Evolutionary conservation across 768 basidiomycete genomes (phyloP), one percentile per base, ranked within the genome.

Genomic region (Pleurotus tuber-regium): DNA sequence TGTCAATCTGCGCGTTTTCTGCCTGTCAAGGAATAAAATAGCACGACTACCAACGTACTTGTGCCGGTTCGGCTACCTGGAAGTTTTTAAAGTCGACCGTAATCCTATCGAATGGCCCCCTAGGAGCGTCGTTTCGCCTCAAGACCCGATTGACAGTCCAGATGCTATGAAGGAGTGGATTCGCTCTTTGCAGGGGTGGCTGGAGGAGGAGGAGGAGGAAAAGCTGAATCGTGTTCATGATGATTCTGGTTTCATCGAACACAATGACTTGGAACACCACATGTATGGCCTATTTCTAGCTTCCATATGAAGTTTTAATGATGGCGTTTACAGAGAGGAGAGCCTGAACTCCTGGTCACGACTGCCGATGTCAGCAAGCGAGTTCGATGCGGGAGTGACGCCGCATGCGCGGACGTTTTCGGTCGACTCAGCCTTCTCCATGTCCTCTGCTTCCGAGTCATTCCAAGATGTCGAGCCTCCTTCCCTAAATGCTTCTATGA

Each of bases 61-160:
- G 43, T 66, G 78, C 3, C 78, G 84, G 46, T 96, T 97, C 63
- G 69, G 69, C 25, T 73, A 78, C 44, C 74, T 99, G 33, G 82
- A 83, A 41, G 78, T 97, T 26, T 75, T 98, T 59, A 91, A 91
- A 66, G 72, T 90, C 7, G 94, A 96, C 57, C 83, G 87, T 56
- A 98, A 99, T 63, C 95, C 95, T 2, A 78, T 97, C 31, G 88
- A 93, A 66, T 98, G 94, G 92, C 96, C 96, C 0, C 88, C 91
- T 5, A 78, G 72, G 54, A 52, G 71, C 42, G 70, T 87, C 11
- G 63, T 86, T 63, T 77, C 78, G 38, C 61, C 65, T 14, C 63
- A 69, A 9, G 69, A 64, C 38, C 72, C 75, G 23, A 56, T 64
- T 14, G 70, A 77, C 41, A 74, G 77, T 52, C 66, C 72, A 26